Conservation (phyloP, 1,284 basidiomycete genomes). For the Porphyrellus sp. region DNA sequence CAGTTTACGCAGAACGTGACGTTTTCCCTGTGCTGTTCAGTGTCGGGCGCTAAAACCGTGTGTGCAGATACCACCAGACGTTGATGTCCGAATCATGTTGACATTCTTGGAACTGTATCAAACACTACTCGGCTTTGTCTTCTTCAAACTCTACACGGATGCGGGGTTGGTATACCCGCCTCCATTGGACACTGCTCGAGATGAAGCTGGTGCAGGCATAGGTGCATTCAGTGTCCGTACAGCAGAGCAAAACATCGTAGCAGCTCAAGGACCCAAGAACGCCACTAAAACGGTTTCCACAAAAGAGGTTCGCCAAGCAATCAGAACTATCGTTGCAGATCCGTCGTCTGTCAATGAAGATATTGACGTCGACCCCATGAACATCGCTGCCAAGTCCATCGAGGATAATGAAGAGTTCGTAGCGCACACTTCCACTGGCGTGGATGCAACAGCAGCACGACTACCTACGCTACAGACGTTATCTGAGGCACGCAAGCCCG, state of each 20-base stretch:
- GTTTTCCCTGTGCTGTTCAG: conserved; percentile 8
- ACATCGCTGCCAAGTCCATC: conserved; percentile 28
- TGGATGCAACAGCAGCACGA: conserved; percentile 48
- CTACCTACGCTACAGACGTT: conserved; percentile 82
- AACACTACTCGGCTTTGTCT: conserved; percentile 91
- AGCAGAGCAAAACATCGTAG: conserved; percentile 32
- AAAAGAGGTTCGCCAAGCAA: conserved; percentile 71
- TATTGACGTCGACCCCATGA: conserved; percentile 39
- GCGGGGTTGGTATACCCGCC: conserved; percentile 93
- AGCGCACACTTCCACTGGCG: conserved; percentile 58
- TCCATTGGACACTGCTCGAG: conserved; percentile 79
- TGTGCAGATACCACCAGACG: conserved; percentile 85
- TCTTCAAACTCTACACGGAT: conserved; percentile 98
- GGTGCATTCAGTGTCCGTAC: conserved; percentile 86
- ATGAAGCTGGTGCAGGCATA: conserved; percentile 86
- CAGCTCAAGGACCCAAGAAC: conserved; percentile 44
- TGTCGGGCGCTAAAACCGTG: conserved; percentile 9
- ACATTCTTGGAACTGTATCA: conserved; percentile 99
- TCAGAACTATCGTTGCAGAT: conserved; percentile 56
- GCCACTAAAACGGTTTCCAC: conserved; percentile 59
- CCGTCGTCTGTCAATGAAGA: conserved; percentile 36
- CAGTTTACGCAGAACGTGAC: conserved; percentile 94
- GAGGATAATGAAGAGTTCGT: conserved; percentile 72
- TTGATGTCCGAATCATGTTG: conserved; percentile 97
- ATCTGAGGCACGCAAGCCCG: conserved; percentile 52